phyloP scores from a whole-genome alignment of 306 rosid species.

The Casuarina equisetifolia region DNA sequence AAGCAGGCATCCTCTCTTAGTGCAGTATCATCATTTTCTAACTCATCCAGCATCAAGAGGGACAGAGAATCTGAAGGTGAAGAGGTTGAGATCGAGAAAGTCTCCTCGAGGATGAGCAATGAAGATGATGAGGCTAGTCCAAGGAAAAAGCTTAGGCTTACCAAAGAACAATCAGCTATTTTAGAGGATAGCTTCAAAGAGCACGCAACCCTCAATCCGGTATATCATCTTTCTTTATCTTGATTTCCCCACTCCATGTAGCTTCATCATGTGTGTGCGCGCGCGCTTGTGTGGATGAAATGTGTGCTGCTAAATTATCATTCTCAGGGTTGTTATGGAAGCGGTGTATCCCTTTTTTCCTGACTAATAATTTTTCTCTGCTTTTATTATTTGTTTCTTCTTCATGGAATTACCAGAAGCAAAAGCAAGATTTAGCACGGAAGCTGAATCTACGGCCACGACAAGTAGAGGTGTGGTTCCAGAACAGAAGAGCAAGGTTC shows the following conservation, averaged over 20 bases:
- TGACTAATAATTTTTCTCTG: background rate
- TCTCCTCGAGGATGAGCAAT: slow-evolving; percentile 31
- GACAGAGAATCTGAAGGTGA: slow-evolving; percentile 49
- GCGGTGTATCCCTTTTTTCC: background rate
- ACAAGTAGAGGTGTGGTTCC: slow-evolving; percentile 99
- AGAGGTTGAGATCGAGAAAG: slow-evolving; percentile 35
- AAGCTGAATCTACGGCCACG: slow-evolving; percentile 67
- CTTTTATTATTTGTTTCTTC: background rate
- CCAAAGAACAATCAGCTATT: slow-evolving; percentile 68
- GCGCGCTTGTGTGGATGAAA: background rate
- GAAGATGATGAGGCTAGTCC: slow-evolving; percentile 51
- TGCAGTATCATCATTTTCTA: slow-evolving; percentile 65
- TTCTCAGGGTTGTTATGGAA: background rate
- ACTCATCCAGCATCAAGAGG: slow-evolving; percentile 65
- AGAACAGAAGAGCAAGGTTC: slow-evolving; percentile 93
- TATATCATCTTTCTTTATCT: slow-evolving; percentile 22
- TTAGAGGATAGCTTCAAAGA: slow-evolving; percentile 67
- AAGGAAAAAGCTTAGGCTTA: slow-evolving; percentile 85
- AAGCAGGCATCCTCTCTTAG: slow-evolving; percentile 42
- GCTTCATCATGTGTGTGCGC: too few relatives aligned
- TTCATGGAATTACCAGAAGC: slow-evolving; percentile 43
- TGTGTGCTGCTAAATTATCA: background rate
- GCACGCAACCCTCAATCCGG: slow-evolving; percentile 73
- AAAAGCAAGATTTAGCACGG: slow-evolving; percentile 77
- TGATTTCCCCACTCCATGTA: background rate